Base-by-base conservation (phyloP, 2,329 filamentous ascomycete species). In the Bertia moriformis region DNA sequence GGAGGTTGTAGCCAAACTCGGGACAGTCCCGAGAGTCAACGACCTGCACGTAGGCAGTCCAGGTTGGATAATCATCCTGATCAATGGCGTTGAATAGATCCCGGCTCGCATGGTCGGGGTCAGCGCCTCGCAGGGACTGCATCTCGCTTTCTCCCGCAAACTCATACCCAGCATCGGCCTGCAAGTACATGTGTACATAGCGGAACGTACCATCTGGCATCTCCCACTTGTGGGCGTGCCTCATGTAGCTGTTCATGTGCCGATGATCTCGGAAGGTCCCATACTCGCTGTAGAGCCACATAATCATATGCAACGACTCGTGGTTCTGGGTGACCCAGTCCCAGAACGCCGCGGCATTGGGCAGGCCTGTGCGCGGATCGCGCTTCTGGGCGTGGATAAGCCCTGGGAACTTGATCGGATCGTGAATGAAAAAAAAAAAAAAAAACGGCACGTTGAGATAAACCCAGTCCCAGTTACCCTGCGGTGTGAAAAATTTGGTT, bases 341-440 rank as follows among this genome's bases (percentile, higher is more conserved):
- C 57, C 57, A 63, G 44, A 55, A 48, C 39, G 59, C 62, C 38
- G 53, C 54, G 17, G 54, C 46, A 35, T 61, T 57, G 1, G 48
- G 47, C 2, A 51, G 44, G 36, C 58, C 53, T 1, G 51, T 61
- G 56, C 51, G 40, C 53, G 57, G 33, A 45, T 49, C 15, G 32
- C 32, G 32, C 17, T 18, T 13, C 7, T 35, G 32, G 17, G 32
- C 32, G 4, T 51, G 51, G 40, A 60, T 63, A 38, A 65, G 42
- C 2, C 53, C 53, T 2, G 60, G 60, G 39, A 63, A 63, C 39
- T 61, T 59, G 39, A 57, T 46, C 10, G 61, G 60, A 40, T 65
- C 62, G 4, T 63, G 54, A 32, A 64, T 54, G 42, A 64, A 64
- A 66, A 87, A 87, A 18, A 85, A 67, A 42, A 64, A 64, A 66